Percentiles rank a stretch among this genome's conserved stretches.
phyloP scores from a whole-genome alignment of 208 protist genomes.

The Trypanosomatidae sp. region DNA sequence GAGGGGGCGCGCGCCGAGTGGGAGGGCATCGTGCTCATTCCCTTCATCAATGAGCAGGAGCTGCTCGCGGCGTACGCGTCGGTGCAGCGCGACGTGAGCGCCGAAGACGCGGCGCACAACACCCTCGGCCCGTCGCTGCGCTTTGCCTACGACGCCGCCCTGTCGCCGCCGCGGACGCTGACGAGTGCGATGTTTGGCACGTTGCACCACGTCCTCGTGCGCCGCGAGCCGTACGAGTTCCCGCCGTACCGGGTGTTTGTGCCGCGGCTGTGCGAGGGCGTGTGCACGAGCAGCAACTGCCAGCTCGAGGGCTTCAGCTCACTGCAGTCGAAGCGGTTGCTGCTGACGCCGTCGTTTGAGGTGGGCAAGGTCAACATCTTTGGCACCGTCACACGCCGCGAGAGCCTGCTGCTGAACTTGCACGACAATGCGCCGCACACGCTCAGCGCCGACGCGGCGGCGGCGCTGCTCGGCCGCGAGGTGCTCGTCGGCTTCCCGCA shows the following conservation, averaged over 20 bases:
- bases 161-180: slow-evolving; percentile 27
- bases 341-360: slow-evolving; percentile 41
- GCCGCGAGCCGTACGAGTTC: slow-evolving; percentile 33
- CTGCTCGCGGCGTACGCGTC: slow-evolving; percentile 66
- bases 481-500: slow-evolving; percentile 82
- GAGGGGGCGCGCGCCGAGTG: slow-evolving; percentile 77
- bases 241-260: slow-evolving; percentile 27
- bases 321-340: slow-evolving; percentile 39
- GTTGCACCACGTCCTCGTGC: slow-evolving; percentile 36
- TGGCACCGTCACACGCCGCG: slow-evolving; percentile 40
- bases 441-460: slow-evolving; percentile 14
- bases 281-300: slow-evolving; percentile 20
- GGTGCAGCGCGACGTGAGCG: slow-evolving; percentile 41
- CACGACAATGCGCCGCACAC: slow-evolving; percentile 9
- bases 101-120: slow-evolving; percentile 68
- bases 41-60: slow-evolving; percentile 79
- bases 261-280: slow-evolving; percentile 45
- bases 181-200: slow-evolving; percentile 40
- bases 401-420: slow-evolving; percentile 61
- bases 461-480: slow-evolving; percentile 52
- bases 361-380: slow-evolving; percentile 56
- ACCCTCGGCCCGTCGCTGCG: slow-evolving; percentile 29
- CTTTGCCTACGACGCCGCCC: slow-evolving; percentile 52
- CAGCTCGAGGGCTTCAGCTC: slow-evolving; percentile 73
- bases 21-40: slow-evolving; percentile 88